These are phyloP conservation scores for Mallotus repandus DNA, from an alignment of 441 rosid species.

Conservation along the genomic window DNA sequence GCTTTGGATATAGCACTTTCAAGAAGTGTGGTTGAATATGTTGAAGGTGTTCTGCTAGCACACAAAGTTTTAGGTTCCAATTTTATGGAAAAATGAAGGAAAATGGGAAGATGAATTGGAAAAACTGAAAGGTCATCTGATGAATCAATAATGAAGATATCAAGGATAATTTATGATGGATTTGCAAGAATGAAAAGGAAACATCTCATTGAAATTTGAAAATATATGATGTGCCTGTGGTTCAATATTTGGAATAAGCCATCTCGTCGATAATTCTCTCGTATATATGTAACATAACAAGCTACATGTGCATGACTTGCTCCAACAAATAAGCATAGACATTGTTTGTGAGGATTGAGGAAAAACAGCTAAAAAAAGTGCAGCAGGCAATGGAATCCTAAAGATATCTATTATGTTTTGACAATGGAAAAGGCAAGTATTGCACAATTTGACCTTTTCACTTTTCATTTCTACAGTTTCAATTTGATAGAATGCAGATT, in stretches of 20 bases:
- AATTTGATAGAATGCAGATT: neutral
- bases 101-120: neutral
- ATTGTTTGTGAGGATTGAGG: constrained; percentile 2
- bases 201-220: constrained; percentile 12
- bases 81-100: constrained; percentile 10
- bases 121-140: neutral
- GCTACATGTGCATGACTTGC: constrained; percentile 34
- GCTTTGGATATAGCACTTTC: neutral
- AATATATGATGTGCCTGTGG: neutral
- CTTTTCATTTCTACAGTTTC: neutral
- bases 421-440: neutral
- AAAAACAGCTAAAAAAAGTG: neutral
- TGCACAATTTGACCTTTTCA: neutral
- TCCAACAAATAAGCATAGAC: constrained; percentile 2
- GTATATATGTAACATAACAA: neutral
- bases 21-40: neutral
- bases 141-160: neutral
- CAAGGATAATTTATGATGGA: constrained; percentile 12
- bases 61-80: constrained; percentile 11
- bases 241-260: neutral
- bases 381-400: constrained; percentile 8
- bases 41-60: constrained; percentile 8
- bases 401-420: constrained; percentile 4
- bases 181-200: neutral
- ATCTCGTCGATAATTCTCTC: constrained; percentile 16